Conservation (phyloP, 169 alveolate genomes). For the Pseudocohnilembus persalinus region DNA sequence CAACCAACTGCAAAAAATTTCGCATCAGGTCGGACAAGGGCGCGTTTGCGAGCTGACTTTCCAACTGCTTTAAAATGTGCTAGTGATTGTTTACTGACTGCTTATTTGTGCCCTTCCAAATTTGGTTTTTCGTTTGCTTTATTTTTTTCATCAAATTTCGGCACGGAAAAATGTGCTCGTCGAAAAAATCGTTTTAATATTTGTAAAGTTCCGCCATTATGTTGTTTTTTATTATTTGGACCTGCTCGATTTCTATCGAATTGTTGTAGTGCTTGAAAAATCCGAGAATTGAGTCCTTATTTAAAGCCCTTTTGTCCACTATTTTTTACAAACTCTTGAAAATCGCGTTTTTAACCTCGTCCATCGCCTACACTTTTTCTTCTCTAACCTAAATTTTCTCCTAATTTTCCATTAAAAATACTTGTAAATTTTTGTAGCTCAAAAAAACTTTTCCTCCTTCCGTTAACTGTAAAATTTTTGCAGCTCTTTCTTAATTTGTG, state of each 20-base stretch:
- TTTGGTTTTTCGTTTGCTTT: neutral
- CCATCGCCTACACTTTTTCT: neutral
- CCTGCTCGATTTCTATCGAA: neutral
- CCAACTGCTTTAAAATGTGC: neutral
- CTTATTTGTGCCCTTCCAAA: neutral
- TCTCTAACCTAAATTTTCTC: neutral
- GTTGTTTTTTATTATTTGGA: neutral
- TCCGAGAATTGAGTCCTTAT: neutral
- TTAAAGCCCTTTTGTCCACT: neutral
- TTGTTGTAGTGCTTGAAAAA: neutral
- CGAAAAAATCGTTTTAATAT: neutral
- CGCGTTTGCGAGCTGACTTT: neutral
- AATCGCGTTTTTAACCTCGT: neutral
- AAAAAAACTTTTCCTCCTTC: neutral
- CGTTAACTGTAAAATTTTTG: neutral
- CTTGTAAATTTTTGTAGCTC: neutral
- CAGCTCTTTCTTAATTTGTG: neutral
- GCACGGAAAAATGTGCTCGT: neutral
- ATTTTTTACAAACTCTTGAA: neutral
- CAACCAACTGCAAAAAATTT: neutral
- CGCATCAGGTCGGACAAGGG: neutral
- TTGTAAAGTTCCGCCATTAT: neutral
- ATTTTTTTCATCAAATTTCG: neutral
- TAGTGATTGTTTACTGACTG: neutral
- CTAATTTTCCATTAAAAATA: neutral